Conservation (phyloP, 495 filamentous ascomycete species). For the Neurospora africana region DNA sequence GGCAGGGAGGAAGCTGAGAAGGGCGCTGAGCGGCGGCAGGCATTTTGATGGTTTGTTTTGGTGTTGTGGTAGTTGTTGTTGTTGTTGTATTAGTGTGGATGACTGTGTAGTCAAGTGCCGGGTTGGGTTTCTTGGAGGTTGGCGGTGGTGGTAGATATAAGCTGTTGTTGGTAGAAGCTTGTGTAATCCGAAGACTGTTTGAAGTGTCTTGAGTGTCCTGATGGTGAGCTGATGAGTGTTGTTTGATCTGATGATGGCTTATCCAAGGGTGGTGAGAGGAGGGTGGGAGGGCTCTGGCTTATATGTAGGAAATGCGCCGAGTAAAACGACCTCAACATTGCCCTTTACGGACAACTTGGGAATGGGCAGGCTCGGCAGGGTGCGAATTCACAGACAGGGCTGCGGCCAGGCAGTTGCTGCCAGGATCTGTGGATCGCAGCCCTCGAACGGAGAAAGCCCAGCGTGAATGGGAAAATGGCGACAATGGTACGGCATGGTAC, state of each 20-base stretch:
- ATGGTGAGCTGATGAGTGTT: slow-evolving; percentile 12
- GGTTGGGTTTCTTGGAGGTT: background rate
- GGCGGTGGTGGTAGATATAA: background rate
- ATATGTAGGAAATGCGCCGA: slow-evolving; percentile 22
- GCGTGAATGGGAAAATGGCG: background rate
- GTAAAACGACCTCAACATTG: slow-evolving; percentile 25
- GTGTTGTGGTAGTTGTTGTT: slow-evolving; percentile 4
- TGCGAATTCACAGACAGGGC: slow-evolving; percentile 21
- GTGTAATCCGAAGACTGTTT: slow-evolving; percentile 2
- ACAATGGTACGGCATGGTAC: background rate
- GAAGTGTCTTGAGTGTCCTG: slow-evolving; percentile 9
- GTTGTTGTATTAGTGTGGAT: background rate
- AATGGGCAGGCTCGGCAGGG: slow-evolving; percentile 15
- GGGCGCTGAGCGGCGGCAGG: slow-evolving; percentile 51
- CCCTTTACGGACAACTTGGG: slow-evolving; percentile 12
- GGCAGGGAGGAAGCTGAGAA: slow-evolving; percentile 70
- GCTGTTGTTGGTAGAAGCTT: background rate
- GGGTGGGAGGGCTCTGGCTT: slow-evolving; percentile 29
- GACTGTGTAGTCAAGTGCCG: background rate
- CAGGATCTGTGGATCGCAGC: slow-evolving; percentile 14
- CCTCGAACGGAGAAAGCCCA: background rate
- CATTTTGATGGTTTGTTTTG: slow-evolving; percentile 38
- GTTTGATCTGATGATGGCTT: slow-evolving; percentile 22
- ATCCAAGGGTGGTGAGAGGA: slow-evolving; percentile 4
- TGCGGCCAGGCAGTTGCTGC: slow-evolving; percentile 12